These are phyloP conservation scores for Luffa acutangula DNA, from an alignment of 306 rosid genomes.

Conservation along the genomic window DNA sequence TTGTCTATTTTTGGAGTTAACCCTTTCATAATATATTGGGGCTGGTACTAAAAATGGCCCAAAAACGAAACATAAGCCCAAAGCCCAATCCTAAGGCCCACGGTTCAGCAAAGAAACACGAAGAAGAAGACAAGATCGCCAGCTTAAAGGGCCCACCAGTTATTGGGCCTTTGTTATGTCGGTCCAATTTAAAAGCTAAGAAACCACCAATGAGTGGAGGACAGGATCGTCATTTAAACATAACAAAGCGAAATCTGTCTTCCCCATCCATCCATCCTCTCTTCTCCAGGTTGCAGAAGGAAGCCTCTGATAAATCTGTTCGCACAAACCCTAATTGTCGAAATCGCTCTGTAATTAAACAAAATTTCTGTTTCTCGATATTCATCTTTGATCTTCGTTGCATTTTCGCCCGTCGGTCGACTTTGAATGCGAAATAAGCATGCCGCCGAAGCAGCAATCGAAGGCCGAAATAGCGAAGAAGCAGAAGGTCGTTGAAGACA, in stretches of 20 bases:
- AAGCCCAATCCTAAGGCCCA: background rate
- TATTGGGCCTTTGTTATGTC: background rate
- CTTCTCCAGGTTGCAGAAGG: background rate
- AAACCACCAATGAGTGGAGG: background rate
- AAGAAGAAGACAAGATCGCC: background rate
- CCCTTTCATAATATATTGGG: background rate
- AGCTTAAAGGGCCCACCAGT: background rate
- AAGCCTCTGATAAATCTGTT: constrained; percentile 3
- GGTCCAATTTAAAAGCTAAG: background rate
- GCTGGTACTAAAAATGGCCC: background rate
- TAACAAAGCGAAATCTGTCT: background rate
- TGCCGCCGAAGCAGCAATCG: constrained; percentile 87
- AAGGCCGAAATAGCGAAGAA: constrained; percentile 84
- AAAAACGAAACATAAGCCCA: background rate
- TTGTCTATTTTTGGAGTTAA: too few species aligned
- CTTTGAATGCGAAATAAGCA: constrained; percentile 28
- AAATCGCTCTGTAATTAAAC: background rate
- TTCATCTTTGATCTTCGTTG: background rate
- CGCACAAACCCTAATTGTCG: constrained; percentile 17
- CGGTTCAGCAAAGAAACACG: background rate
- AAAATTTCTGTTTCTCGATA: background rate
- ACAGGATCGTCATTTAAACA: background rate
- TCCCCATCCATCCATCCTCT: background rate
- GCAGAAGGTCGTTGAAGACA: constrained; percentile 93
- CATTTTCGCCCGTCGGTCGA: background rate